phyloP scores from a whole-genome alignment of 2,329 filamentous ascomycete species.

The Sclerotinia minor region DNA sequence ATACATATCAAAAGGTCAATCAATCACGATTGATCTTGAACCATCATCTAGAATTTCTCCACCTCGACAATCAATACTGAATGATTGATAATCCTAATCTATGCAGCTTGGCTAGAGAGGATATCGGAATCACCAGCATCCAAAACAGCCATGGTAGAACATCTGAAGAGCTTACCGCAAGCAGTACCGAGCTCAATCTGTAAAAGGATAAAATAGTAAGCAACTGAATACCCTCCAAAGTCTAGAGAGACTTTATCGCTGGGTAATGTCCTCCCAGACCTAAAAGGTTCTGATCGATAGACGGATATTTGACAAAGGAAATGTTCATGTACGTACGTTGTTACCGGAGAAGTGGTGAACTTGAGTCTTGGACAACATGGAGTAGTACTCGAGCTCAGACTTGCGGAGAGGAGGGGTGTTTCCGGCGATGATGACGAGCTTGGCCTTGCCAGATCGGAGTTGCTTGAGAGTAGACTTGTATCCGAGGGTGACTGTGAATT shows the following conservation, averaged over 20 bases:
- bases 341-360: constrained; percentile 98
- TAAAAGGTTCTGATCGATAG: constrained; percentile 30
- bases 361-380: constrained; percentile 87
- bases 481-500: constrained; percentile 70
- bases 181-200: constrained; percentile 98
- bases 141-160: constrained; percentile 94
- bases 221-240: constrained; percentile 77
- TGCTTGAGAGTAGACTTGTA: constrained; percentile 90
- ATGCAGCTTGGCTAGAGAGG: constrained; percentile 72
- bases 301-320: constrained; percentile 27
- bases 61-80: constrained; percentile 13
- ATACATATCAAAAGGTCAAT: constrained; percentile 18
- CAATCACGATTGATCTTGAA: constrained; percentile 15
- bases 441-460: constrained; percentile 94
- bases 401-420: constrained; percentile 98
- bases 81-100: constrained; percentile 41
- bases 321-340: constrained; percentile 76
- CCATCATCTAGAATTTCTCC: constrained; percentile 21
- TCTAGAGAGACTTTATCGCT: constrained; percentile 84
- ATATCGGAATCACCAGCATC: constrained; percentile 99
- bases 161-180: constrained; percentile 98
- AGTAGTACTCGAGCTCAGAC: constrained; percentile 95
- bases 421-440: constrained; percentile 93
- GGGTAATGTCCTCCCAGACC: constrained; percentile 58
- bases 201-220: constrained; percentile 55